A percentile compares a stretch with the other conserved stretches of the same genome.
Conservation (phyloP, 352 stramenopile genomes). For the Pythium insidiosum region DNA sequence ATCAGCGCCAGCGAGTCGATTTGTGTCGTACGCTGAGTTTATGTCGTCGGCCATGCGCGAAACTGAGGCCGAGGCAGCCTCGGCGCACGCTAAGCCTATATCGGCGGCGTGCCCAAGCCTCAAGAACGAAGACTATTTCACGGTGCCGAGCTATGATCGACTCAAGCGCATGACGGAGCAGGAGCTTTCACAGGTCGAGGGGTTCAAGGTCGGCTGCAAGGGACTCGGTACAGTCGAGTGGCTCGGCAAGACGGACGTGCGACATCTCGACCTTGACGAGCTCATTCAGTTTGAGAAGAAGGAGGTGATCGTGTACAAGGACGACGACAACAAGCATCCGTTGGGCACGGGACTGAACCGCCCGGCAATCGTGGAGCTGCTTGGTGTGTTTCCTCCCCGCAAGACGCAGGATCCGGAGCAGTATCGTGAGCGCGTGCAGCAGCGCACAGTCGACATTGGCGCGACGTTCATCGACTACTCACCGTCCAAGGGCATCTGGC, state of each 20-base stretch:
- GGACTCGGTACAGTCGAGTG: conserved; percentile 73
- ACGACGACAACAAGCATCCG: conserved; percentile 74
- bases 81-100: conserved; percentile 20
- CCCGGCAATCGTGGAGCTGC: conserved; percentile 68
- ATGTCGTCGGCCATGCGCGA: conserved; percentile 46
- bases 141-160: conserved; percentile 52
- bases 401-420: conserved; percentile 44
- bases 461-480: conserved; percentile 76
- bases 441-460: conserved; percentile 66
- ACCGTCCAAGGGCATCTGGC: conserved; percentile 65
- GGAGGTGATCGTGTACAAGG: conserved; percentile 81
- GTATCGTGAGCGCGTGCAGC: conserved; percentile 75
- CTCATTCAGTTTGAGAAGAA: conserved; percentile 79
- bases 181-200: conserved; percentile 60
- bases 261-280: conserved; percentile 70
- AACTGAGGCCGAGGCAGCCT: conserved; percentile 24
- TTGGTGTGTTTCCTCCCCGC: conserved; percentile 65
- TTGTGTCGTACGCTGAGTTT: conserved; percentile 80
- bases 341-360: conserved; percentile 69
- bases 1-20: conserved; percentile 19
- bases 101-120: conserved; percentile 45
- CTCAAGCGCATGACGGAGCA: conserved; percentile 65
- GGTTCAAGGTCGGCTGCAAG: conserved; percentile 75
- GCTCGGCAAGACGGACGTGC: conserved; percentile 74
- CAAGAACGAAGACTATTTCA: conserved; percentile 79